These are phyloP conservation scores for Sanghuangporus baumii DNA, from an alignment of 1,284 basidiomycete species.

Conservation along the genomic window DNA sequence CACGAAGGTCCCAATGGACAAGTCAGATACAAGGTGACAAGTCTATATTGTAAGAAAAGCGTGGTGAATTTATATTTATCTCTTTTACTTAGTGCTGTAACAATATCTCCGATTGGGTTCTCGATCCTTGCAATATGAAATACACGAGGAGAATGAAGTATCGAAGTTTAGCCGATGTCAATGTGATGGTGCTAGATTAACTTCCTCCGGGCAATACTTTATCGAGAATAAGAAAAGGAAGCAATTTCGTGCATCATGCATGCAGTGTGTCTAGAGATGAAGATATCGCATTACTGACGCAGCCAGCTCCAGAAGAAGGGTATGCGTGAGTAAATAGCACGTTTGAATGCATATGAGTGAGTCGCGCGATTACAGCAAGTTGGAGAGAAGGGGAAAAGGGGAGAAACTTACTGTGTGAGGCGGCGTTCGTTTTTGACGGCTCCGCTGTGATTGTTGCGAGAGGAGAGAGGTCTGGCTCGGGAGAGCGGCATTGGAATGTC, in stretches of 20 bases:
- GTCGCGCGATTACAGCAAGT: background rate
- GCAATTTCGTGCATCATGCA: background rate
- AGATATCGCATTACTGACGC: background rate
- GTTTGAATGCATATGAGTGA: background rate
- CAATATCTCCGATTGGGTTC: conserved; percentile 2
- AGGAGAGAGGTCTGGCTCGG: conserved; percentile 12
- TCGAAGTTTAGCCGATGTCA: background rate
- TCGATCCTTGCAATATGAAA: background rate
- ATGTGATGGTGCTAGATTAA: background rate
- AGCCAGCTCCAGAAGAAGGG: conserved; percentile 15
- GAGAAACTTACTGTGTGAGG: conserved; percentile 14
- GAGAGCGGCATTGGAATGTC: conserved; percentile 4
- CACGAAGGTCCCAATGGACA: background rate
- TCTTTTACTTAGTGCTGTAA: background rate
- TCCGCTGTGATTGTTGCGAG: conserved; percentile 14
- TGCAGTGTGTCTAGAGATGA: background rate
- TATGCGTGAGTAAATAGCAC: conserved; percentile 1
- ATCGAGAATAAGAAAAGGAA: background rate
- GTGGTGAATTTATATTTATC: background rate
- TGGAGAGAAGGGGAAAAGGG: background rate
- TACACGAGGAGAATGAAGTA: background rate
- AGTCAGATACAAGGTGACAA: conserved; percentile 1
- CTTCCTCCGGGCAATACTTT: background rate
- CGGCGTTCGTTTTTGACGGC: conserved; percentile 4
- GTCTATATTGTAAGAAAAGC: too few species aligned